Conservation (phyloP, 805 yeast species). For the Debaryomyces prosopidis region DNA sequence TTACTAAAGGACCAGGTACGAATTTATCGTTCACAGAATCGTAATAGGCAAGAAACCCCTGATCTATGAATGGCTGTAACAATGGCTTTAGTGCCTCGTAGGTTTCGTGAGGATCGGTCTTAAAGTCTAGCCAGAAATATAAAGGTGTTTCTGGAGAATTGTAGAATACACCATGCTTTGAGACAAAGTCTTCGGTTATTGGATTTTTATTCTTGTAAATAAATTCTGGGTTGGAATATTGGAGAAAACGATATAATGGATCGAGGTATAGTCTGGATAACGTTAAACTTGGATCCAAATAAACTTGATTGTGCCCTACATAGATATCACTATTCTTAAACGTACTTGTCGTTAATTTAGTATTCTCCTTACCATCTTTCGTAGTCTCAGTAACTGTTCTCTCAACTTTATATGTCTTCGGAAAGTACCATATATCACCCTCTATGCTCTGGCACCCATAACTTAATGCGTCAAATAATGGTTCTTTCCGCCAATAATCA, state of each 20-base stretch:
- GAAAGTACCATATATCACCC: conserved; percentile 63
- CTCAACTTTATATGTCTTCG: conserved; percentile 27
- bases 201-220: conserved; percentile 9
- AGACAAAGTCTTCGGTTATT: conserved; percentile 10
- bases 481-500: conserved; percentile 63
- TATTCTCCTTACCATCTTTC: conserved; percentile 10
- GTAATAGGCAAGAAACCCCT: conserved; percentile 52
- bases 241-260: conserved; percentile 50
- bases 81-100: conserved; percentile 46
- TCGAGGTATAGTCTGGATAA: conserved; percentile 52
- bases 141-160: conserved; percentile 53
- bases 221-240: conserved; percentile 43
- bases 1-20: conserved; percentile 55
- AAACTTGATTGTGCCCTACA: conserved; percentile 62
- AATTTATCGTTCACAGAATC: conserved; percentile 33
- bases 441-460: conserved; percentile 61
- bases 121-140: conserved; percentile 64
- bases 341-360: conserved; percentile 12
- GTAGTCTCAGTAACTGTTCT: conserved; percentile 28
- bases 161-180: conserved; percentile 34
- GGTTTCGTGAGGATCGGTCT: conserved; percentile 51
- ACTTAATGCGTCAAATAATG: conserved; percentile 57
- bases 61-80: conserved; percentile 48
- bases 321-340: conserved; percentile 40
- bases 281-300: conserved; percentile 47